phyloP scores from a whole-genome alignment of 805 yeast species.

The Candida gorgasii region DNA sequence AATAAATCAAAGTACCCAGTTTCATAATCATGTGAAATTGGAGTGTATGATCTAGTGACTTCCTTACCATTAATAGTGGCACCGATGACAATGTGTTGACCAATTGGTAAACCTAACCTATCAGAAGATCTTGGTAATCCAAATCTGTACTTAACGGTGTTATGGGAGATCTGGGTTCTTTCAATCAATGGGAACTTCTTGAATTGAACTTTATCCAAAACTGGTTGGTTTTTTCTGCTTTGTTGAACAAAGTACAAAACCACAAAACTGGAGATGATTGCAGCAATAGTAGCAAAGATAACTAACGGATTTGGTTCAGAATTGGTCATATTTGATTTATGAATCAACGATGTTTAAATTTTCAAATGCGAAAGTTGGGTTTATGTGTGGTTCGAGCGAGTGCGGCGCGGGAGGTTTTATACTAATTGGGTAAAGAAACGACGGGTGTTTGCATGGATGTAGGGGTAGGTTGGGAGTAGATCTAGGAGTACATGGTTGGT shows the following conservation, averaged over 20 bases:
- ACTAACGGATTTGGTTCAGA: conserved; percentile 41
- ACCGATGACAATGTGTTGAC: conserved; percentile 85
- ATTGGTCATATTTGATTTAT: background rate
- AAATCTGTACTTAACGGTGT: conserved; percentile 81
- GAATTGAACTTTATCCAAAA: conserved; percentile 65
- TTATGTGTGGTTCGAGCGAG: background rate
- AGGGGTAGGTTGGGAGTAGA: too few species aligned
- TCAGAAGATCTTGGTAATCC: conserved; percentile 75
- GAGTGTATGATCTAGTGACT: conserved; percentile 85
- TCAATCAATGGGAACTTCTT: conserved; percentile 78
- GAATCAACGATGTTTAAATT: conserved; percentile 3
- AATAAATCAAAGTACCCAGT: conserved; percentile 82
- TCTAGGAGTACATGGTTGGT: too few species aligned
- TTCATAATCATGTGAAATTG: conserved; percentile 77
- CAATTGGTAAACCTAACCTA: conserved; percentile 85
- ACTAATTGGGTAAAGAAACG: background rate
- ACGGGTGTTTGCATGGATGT: too few species aligned
- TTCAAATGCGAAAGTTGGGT: conserved; percentile 5
- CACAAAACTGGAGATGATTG: conserved; percentile 35
- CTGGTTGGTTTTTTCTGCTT: conserved; percentile 44
- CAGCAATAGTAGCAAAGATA: conserved; percentile 41
- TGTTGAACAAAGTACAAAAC: conserved; percentile 35
- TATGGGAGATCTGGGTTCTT: conserved; percentile 74
- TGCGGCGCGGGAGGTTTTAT: background rate
- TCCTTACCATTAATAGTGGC: conserved; percentile 79